Percentiles rank a stretch among this genome's conserved stretches.
Conservation (phyloP, 768 basidiomycete species). For the Tricholoma furcatifolium region DNA sequence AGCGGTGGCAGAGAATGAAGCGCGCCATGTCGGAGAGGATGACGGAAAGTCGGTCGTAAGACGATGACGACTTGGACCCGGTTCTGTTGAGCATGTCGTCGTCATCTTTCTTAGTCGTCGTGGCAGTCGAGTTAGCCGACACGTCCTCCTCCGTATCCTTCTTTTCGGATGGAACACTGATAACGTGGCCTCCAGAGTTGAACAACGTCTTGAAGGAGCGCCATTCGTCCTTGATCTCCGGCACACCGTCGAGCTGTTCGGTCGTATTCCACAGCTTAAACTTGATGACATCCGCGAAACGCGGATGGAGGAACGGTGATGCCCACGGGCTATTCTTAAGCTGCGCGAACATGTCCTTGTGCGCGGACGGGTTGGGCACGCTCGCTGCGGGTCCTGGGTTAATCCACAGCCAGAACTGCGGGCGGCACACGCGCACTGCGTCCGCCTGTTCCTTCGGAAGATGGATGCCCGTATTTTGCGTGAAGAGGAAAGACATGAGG, state of each 20-base stretch:
- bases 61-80: slow-evolving; percentile 83
- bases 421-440: slow-evolving; percentile 63
- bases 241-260: slow-evolving; percentile 85
- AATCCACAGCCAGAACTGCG: slow-evolving; percentile 96
- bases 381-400: slow-evolving; percentile 90
- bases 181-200: slow-evolving; percentile 83
- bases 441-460: slow-evolving; percentile 35
- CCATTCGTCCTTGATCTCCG: slow-evolving; percentile 90
- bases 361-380: slow-evolving; percentile 75
- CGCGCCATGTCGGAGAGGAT: slow-evolving; percentile 95
- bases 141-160: slow-evolving; percentile 24
- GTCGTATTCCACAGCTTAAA: slow-evolving; percentile 98
- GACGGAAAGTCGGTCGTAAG: slow-evolving; percentile 89
- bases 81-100: slow-evolving; percentile 69
- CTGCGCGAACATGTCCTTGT: slow-evolving; percentile 79
- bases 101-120: slow-evolving; percentile 46
- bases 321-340: slow-evolving; percentile 87
- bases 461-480: slow-evolving; percentile 86
- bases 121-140: slow-evolving; percentile 53
- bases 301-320: slow-evolving; percentile 83
- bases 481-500: slow-evolving; percentile 87
- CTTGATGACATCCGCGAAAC: slow-evolving; percentile 85
- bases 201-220: slow-evolving; percentile 71
- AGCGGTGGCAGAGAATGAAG: slow-evolving; percentile 92
- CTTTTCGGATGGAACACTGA: slow-evolving; percentile 51